phyloP scores from a whole-genome alignment of 306 rosid species.

The Vigna unguiculata region DNA sequence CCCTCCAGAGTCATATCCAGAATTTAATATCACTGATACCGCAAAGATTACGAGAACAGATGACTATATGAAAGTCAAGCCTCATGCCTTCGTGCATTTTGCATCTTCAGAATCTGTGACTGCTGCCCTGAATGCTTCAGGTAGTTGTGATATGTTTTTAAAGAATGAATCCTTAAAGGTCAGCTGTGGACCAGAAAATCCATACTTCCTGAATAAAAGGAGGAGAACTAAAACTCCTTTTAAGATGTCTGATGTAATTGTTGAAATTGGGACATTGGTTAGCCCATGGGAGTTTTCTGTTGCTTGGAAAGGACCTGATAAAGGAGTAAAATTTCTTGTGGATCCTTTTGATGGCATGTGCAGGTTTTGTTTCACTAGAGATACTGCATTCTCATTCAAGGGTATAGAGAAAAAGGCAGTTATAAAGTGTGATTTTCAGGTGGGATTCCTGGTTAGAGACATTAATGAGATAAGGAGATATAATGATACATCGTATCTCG shows the following conservation, averaged over 20 bases:
- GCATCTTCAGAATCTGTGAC: constrained; percentile 53
- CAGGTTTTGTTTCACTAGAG: constrained; percentile 74
- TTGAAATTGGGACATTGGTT: constrained; percentile 76
- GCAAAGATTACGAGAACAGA: constrained; percentile 38
- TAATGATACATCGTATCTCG: constrained; percentile 54
- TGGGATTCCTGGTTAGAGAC: constrained; percentile 77
- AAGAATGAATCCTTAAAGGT: constrained; percentile 56
- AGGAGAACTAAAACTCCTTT: constrained; percentile 68
- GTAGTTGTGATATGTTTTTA: constrained; percentile 55
- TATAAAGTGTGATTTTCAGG: constrained; percentile 80
- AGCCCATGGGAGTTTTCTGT: constrained; percentile 55
- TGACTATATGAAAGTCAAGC: constrained; percentile 62
- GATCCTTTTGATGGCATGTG: constrained; percentile 81
- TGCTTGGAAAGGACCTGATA: constrained; percentile 73
- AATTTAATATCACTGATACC: constrained; percentile 49
- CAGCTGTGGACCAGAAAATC: constrained; percentile 71
- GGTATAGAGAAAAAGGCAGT: constrained; percentile 45
- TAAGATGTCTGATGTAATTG: constrained; percentile 67
- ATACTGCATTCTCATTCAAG: constrained; percentile 67
- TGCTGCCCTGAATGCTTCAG: constrained; percentile 57
- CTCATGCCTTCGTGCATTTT: constrained; percentile 94
- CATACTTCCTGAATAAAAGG: constrained; percentile 61
- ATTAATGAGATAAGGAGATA: constrained; percentile 62
- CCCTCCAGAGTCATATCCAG: constrained; percentile 75
- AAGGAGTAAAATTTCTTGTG: constrained; percentile 77